phyloP scores from a whole-genome alignment of 2,329 filamentous ascomycete genomes.

The Diplodia intermedia region DNA sequence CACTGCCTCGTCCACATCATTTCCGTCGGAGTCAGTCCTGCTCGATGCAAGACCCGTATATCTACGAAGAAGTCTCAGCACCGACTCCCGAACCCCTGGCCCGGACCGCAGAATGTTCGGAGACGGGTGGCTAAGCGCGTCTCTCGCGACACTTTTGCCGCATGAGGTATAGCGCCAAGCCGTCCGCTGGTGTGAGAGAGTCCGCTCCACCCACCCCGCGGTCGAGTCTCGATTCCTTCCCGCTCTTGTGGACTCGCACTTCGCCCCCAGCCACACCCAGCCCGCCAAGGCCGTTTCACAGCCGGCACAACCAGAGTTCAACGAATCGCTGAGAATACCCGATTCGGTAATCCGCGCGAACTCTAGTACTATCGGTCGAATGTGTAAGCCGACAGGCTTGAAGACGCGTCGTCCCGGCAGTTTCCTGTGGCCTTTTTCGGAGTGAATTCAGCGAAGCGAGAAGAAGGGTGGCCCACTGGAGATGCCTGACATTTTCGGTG shows the following conservation, averaged over 20 bases:
- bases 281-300: background rate
- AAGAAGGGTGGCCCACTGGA: background rate
- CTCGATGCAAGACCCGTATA: background rate
- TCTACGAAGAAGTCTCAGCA: background rate
- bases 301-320: background rate
- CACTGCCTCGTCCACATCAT: no score
- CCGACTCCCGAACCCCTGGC: background rate
- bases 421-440: background rate
- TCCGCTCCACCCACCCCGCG: background rate
- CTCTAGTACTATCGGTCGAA: background rate
- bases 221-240: background rate
- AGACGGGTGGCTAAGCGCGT: background rate
- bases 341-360: slow-evolving; percentile 3
- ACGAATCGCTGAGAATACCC: background rate
- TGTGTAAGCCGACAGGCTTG: background rate
- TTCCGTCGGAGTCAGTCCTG: background rate
- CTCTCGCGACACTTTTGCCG: slow-evolving; percentile 26
- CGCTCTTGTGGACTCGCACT: background rate
- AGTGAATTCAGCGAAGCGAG: background rate
- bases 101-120: background rate
- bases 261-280: background rate
- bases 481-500: background rate
- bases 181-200: background rate
- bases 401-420: background rate
- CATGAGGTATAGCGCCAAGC: background rate